These are phyloP conservation scores for Thraustochytrium striatum DNA, from an alignment of 352 stramenopile genomes.

Conservation along the genomic window DNA sequence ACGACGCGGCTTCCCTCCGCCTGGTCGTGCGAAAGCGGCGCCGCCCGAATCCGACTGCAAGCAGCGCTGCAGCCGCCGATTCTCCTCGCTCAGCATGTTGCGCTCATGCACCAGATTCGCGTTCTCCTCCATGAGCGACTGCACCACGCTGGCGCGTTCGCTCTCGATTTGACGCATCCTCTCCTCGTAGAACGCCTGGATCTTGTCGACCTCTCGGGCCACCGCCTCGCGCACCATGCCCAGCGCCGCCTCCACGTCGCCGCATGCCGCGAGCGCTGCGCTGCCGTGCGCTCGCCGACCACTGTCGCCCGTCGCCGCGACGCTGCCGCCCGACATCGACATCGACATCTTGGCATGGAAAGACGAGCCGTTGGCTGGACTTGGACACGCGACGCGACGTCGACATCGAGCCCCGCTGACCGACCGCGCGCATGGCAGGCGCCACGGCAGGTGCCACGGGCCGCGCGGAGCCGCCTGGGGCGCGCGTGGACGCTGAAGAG, in stretches of 20 bases:
- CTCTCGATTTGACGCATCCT: neutral
- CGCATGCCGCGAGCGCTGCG: too few species aligned
- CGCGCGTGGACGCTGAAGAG: conserved; percentile 19
- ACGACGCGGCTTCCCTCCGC: neutral
- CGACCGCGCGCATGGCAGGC: too few species aligned
- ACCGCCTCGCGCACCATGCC: neutral
- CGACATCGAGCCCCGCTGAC: too few species aligned
- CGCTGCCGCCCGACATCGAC: too few species aligned
- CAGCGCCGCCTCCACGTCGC: neutral
- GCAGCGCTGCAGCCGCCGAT: neutral
- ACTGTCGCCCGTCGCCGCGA: too few species aligned
- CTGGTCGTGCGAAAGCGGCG: neutral
- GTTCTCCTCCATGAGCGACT: conserved; percentile 6
- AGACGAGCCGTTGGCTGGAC: too few species aligned
- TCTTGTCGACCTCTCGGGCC: neutral
- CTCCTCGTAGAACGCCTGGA: neutral
- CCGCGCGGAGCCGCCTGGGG: neutral
- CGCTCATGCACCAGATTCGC: neutral
- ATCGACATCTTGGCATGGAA: too few species aligned
- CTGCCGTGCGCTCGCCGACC: too few species aligned
- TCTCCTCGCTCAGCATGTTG: neutral
- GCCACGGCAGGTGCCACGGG: neutral
- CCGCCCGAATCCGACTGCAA: too few species aligned
- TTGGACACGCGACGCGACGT: too few species aligned
- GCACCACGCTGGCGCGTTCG: neutral